phyloP scores from a whole-genome alignment of 2,329 filamentous ascomycete species.

The Aspergillus floridensis region DNA sequence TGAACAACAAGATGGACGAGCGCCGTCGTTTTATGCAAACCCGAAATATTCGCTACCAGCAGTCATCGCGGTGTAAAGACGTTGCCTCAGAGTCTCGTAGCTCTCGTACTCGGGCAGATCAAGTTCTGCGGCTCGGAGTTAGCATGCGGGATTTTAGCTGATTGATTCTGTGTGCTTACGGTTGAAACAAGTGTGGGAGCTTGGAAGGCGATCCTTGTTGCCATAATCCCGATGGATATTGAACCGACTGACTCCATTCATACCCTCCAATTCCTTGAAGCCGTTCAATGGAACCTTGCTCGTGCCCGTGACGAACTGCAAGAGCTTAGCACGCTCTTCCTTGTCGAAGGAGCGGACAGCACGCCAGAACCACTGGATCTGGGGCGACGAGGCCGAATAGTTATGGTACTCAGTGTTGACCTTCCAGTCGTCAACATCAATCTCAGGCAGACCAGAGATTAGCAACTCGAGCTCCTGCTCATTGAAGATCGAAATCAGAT shows the following conservation, averaged over 20 bases:
- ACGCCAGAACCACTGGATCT: slow-evolving; percentile 99
- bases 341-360: slow-evolving; percentile 97
- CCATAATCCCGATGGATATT: slow-evolving; percentile 98
- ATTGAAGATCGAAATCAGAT: slow-evolving; percentile 95
- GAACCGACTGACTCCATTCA: slow-evolving; percentile 97
- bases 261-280: slow-evolving; percentile 98
- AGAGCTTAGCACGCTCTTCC: slow-evolving; percentile 92
- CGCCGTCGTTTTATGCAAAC: slow-evolving; percentile 66
- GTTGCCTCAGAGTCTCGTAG: slow-evolving; percentile 84
- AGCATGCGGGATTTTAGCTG: slow-evolving; percentile 25
- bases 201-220: slow-evolving; percentile 90
- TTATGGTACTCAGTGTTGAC: slow-evolving; percentile 98
- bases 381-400: slow-evolving; percentile 87
- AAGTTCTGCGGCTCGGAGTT: slow-evolving; percentile 64
- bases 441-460: slow-evolving; percentile 94
- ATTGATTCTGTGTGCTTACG: slow-evolving; percentile 63
- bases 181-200: slow-evolving; percentile 98
- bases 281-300: slow-evolving; percentile 97
- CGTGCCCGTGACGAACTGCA: slow-evolving; percentile 97
- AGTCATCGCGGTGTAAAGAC: slow-evolving; percentile 94
- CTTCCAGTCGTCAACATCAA: slow-evolving; percentile 99
- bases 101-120: slow-evolving; percentile 97
- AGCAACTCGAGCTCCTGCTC: slow-evolving; percentile 95
- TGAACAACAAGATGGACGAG: slow-evolving; percentile 9
- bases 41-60: slow-evolving; percentile 96